Percentiles rank a stretch among this genome's conserved stretches.
These are phyloP conservation scores for Suhomyces chickasaworum DNA, from an alignment of 1,139 yeast genomes.

Conservation along the genomic window DNA sequence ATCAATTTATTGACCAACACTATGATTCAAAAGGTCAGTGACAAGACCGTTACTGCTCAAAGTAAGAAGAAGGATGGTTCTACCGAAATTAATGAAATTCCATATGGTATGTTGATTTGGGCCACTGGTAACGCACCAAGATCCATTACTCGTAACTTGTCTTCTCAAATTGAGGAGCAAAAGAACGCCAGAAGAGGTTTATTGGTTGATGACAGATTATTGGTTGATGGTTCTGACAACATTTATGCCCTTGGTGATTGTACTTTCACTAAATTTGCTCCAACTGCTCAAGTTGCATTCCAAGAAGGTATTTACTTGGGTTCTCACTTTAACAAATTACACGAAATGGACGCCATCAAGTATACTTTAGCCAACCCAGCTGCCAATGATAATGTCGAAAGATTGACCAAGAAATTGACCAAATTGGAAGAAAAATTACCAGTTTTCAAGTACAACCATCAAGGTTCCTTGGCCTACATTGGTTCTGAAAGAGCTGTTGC, in stretches of 20 bases:
- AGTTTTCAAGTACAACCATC: slow-evolving; percentile 62
- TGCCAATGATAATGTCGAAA: slow-evolving; percentile 36
- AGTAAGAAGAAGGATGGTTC: slow-evolving; percentile 66
- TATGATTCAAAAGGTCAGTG: slow-evolving; percentile 83
- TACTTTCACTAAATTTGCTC: slow-evolving; percentile 86
- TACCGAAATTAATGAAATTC: slow-evolving; percentile 61
- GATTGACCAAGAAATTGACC: slow-evolving; percentile 42
- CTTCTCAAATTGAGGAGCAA: slow-evolving; percentile 75
- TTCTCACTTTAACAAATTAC: slow-evolving; percentile 64
- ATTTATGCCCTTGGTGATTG: slow-evolving; percentile 94
- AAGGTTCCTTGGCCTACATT: slow-evolving; percentile 78
- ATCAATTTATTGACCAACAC: slow-evolving; percentile 80
- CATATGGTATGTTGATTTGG: slow-evolving; percentile 94
- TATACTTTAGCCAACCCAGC: slow-evolving; percentile 35
- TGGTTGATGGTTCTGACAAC: slow-evolving; percentile 81
- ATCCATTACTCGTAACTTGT: slow-evolving; percentile 67
- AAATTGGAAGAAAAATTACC: slow-evolving; percentile 52
- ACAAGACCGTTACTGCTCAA: slow-evolving; percentile 66
- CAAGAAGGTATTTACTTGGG: slow-evolving; percentile 91
- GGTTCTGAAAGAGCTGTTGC: slow-evolving; percentile 95
- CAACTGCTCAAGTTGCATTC: slow-evolving; percentile 97
- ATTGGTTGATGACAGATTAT: slow-evolving; percentile 77
- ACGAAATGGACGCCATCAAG: slow-evolving; percentile 66
- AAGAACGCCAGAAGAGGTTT: slow-evolving; percentile 88
- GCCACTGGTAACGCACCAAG: slow-evolving; percentile 97